Conservation (phyloP, 1,284 basidiomycete genomes). For the Trametes sp. region DNA sequence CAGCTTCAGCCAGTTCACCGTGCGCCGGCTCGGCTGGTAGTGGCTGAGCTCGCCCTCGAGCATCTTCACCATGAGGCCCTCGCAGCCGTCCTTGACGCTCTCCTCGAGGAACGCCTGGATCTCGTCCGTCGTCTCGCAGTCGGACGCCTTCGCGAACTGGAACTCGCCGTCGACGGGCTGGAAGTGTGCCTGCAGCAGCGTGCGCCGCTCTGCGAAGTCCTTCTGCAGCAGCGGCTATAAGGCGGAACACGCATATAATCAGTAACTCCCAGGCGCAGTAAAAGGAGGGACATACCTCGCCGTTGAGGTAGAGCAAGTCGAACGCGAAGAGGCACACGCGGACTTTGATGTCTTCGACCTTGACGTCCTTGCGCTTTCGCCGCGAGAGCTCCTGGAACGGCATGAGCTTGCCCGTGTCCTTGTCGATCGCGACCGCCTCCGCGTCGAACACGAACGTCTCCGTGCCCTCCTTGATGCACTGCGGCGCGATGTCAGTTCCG, state of each 20-base stretch:
- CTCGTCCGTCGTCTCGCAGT: slow-evolving; percentile 90
- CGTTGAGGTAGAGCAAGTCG: slow-evolving; percentile 94
- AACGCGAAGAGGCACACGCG: slow-evolving; percentile 96
- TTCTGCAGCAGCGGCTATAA: slow-evolving; percentile 71
- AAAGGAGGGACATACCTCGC: slow-evolving; percentile 71
- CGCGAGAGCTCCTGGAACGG: slow-evolving; percentile 98
- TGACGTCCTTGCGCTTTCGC: slow-evolving; percentile 97
- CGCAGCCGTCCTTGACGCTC: slow-evolving; percentile 97
- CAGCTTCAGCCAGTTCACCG: slow-evolving; percentile 99
- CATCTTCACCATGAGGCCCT: slow-evolving; percentile 99
- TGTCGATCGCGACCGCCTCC: slow-evolving; percentile 96
- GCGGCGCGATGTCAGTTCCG: slow-evolving; percentile 6
- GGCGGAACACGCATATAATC: too few species aligned
- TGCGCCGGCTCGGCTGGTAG: slow-evolving; percentile 95
- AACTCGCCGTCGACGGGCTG: slow-evolving; percentile 89
- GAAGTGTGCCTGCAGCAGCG: slow-evolving; percentile 84
- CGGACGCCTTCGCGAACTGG: slow-evolving; percentile 90
- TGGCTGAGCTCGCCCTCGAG: slow-evolving; percentile 89
- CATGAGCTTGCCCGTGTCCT: slow-evolving; percentile 82
- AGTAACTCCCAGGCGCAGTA: too few species aligned
- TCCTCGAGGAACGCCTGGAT: slow-evolving; percentile 96
- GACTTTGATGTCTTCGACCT: slow-evolving; percentile 95
- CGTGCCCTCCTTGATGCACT: slow-evolving; percentile 87
- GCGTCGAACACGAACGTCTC: slow-evolving; percentile 94
- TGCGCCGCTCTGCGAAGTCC: slow-evolving; percentile 77